Evolutionary conservation across 768 basidiomycete genomes (phyloP).

Genomic region (Tulasnella sp.): DNA sequence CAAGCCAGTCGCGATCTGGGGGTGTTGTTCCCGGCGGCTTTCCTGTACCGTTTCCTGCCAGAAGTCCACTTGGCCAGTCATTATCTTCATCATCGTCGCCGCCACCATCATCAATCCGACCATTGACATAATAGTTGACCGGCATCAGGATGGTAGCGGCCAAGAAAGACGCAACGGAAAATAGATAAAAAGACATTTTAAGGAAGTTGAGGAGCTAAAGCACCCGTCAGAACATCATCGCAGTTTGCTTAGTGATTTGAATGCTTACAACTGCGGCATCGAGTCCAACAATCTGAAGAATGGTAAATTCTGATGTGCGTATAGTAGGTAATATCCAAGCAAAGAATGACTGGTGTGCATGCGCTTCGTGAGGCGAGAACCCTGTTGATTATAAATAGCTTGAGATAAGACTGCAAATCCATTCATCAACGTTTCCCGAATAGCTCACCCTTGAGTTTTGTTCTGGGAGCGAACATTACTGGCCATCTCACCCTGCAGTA

Average conservation of each 20-base stretch:
- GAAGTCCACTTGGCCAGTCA: constrained; percentile 16
- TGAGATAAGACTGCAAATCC: background rate
- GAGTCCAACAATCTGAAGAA: constrained; percentile 90
- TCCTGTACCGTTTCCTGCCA: background rate
- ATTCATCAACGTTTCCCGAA: background rate
- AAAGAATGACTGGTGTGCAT: constrained; percentile 75
- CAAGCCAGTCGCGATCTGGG: constrained; percentile 53
- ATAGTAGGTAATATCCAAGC: constrained; percentile 95
- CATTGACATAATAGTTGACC: constrained; percentile 73
- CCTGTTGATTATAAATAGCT: constrained; percentile 31
- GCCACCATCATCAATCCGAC: constrained; percentile 33
- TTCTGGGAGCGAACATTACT: constrained; percentile 80
- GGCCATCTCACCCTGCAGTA: constrained; percentile 82
- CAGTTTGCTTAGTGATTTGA: constrained; percentile 3
- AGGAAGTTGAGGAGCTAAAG: constrained; percentile 80
- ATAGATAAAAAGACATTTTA: constrained; percentile 88
- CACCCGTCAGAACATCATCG: background rate
- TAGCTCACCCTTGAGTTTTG: constrained; percentile 74
- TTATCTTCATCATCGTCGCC: constrained; percentile 32
- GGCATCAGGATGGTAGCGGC: constrained; percentile 85
- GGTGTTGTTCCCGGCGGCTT: constrained; percentile 13
- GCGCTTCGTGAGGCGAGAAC: constrained; percentile 88
- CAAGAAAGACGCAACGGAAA: constrained; percentile 72
- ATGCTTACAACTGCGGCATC: constrained; percentile 85
- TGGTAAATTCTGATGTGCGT: constrained; percentile 77